Percentiles rank a stretch among this genome's conserved stretches.
Evolutionary conservation across 805 yeast species (phyloP).

Genomic region (Metschnikowia picachoensis): DNA sequence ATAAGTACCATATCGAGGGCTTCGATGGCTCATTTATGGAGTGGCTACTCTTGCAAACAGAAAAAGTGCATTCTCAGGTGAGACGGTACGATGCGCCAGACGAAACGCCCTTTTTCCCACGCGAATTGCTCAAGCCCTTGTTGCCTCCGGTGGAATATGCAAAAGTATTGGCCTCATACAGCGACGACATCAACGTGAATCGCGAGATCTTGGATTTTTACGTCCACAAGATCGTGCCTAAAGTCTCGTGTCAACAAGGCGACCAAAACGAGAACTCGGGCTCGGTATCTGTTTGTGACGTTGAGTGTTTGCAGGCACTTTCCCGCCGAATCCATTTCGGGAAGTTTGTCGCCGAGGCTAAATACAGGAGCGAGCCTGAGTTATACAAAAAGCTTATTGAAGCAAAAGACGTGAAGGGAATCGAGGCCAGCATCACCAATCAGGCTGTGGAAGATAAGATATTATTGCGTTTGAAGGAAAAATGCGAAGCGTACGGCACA

Average conservation of each 20-base stretch:
- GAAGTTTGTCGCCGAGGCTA: constrained; percentile 95
- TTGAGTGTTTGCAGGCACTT: constrained; percentile 81
- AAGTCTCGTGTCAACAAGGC: constrained; percentile 58
- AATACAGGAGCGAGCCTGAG: constrained; percentile 66
- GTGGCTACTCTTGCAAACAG: constrained; percentile 77
- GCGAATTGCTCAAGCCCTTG: constrained; percentile 59
- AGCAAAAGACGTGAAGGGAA: constrained; percentile 63
- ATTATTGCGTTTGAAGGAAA: constrained; percentile 68
- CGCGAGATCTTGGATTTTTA: constrained; percentile 63
- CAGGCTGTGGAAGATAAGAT: constrained; percentile 82
- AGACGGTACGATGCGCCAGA: constrained; percentile 94
- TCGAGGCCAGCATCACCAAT: constrained; percentile 81
- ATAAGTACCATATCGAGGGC: constrained; percentile 56
- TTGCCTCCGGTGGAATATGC: constrained; percentile 82
- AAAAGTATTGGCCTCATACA: constrained; percentile 66
- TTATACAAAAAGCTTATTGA: constrained; percentile 61
- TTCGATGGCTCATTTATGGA: constrained; percentile 82
- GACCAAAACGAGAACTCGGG: constrained; percentile 87
- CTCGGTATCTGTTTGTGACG: constrained; percentile 78
- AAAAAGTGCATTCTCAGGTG: constrained; percentile 61
- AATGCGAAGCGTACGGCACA: constrained; percentile 83
- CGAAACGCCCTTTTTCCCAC: constrained; percentile 85
- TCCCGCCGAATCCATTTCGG: constrained; percentile 96
- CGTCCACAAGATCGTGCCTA: constrained; percentile 70
- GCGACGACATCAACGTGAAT: constrained; percentile 75